Conservation (phyloP, 2,329 filamentous ascomycete species). For the Penicillium psychrosexuale region DNA sequence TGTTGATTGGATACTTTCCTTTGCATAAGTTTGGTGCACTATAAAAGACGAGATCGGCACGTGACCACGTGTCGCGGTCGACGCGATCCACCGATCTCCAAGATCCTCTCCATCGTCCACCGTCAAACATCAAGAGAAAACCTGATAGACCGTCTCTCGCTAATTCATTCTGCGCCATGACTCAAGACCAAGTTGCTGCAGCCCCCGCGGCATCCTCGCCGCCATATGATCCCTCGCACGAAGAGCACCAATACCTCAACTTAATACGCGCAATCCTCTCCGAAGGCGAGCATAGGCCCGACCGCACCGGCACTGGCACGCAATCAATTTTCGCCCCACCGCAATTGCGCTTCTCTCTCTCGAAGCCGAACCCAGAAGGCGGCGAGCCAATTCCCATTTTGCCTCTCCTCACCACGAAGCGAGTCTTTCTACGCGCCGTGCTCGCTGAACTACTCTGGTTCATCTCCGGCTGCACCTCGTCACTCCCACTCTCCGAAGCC, state of each 20-base stretch:
- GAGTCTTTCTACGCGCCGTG: conserved; percentile 88
- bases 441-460: conserved; percentile 96
- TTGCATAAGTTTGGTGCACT: background rate
- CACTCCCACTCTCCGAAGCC: conserved; percentile 67
- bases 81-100: conserved; percentile 16
- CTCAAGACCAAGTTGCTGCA: conserved; percentile 19
- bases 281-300: conserved; percentile 81
- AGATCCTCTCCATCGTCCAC: background rate
- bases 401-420: conserved; percentile 94
- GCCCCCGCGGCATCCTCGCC: conserved; percentile 11
- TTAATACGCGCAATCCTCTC: conserved; percentile 81
- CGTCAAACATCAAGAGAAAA: background rate
- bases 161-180: conserved; percentile 13
- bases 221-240: conserved; percentile 53
- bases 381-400: conserved; percentile 60
- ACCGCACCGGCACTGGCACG: conserved; percentile 91
- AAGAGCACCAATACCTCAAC: conserved; percentile 92
- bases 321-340: conserved; percentile 82
- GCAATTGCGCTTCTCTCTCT: conserved; percentile 82
- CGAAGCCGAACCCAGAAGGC: conserved; percentile 49
- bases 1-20: background rate
- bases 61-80: conserved; percentile 26
- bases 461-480: conserved; percentile 78
- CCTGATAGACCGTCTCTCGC: background rate
- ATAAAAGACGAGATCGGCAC: conserved; percentile 9